Base-by-base conservation (phyloP, 352 stramenopile species). In the Halophytophthora polymorphica region DNA sequence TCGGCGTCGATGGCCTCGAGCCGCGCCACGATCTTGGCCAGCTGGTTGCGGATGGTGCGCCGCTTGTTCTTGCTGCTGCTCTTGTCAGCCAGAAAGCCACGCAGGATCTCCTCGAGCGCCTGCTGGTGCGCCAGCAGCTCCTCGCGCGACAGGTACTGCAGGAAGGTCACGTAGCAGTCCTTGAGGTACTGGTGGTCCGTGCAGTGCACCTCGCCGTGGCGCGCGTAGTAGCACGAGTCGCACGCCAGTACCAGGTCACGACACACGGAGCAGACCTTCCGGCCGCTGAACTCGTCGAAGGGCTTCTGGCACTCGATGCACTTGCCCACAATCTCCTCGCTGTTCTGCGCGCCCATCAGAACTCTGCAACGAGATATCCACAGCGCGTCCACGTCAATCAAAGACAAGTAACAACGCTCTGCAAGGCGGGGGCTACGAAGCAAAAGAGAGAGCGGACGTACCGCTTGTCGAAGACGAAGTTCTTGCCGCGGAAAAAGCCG, bases 381-480 rank as follows among this genome's bases (percentile, higher is more conserved):
- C 19, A 58, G 6, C 34, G 22, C 6, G 50, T 22, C 17, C 57
- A 4, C 21, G 44, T 17, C 44, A 52, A 12, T 10, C 2, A 37
- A 41, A n/a, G n/a, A n/a, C n/a, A n/a, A n/a, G n/a, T n/a, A n/a
- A n/a, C 22, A 56, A 21, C 36, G 3, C 6, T 22, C 38, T 29
- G n/a, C 15, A 57, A 19, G 13, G 18, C 18, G 19, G 34, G 4
- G 28, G 33, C 8, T 29, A 49, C 33, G n/a, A 43, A 13, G 15
- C 3, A 28, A 18, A 38, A 46, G 35, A 15, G 18, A 14, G 13
- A 55, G 2, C 6, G 10, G 6, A 70, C 66, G n/a, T 45, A 87
- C 61, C 79, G 69, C 69, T 90, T 84, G 62, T 90, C 79, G 50
- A 90, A 88, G 18, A 90, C 74, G 60, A 90, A 90, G 53, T 90